phyloP scores from a whole-genome alignment of 1,139 yeast genomes.

The Candida neerlandica region DNA sequence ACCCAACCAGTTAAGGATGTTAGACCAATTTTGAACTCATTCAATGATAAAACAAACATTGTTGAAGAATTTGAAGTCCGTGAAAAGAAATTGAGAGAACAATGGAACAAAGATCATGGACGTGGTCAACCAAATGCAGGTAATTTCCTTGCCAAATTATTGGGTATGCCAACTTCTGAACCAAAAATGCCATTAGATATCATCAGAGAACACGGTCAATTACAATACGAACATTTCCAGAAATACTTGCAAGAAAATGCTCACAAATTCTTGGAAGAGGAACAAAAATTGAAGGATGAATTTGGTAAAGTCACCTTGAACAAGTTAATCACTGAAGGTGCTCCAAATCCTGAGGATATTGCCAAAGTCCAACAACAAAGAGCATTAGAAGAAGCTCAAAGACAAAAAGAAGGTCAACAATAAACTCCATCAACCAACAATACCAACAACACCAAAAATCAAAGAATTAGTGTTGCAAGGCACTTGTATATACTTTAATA shows the following conservation, averaged over 20 bases:
- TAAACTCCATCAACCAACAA: no score
- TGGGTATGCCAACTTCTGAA: slow-evolving; percentile 64
- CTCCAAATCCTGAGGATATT: slow-evolving; percentile 84
- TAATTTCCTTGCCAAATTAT: slow-evolving; percentile 55
- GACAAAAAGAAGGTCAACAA: slow-evolving; percentile 12
- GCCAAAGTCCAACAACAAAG: slow-evolving; percentile 63
- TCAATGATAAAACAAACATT: slow-evolving; percentile 57
- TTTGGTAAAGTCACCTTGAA: slow-evolving; percentile 79
- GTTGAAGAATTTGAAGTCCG: slow-evolving; percentile 79
- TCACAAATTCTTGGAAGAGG: slow-evolving; percentile 79
- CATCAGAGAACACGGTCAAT: slow-evolving; percentile 91
- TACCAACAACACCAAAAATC: background rate
- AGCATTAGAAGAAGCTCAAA: slow-evolving; percentile 22
- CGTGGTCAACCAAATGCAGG: slow-evolving; percentile 49
- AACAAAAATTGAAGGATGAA: slow-evolving; percentile 76
- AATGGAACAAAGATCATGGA: slow-evolving; percentile 67
- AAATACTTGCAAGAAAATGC: slow-evolving; percentile 86
- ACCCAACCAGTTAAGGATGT: slow-evolving; percentile 90
- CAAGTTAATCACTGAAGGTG: slow-evolving; percentile 81
- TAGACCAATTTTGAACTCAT: slow-evolving; percentile 81
- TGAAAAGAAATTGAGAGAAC: slow-evolving; percentile 70
- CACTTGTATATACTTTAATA: slow-evolving; percentile 7
- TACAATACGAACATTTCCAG: slow-evolving; percentile 82
- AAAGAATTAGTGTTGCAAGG: background rate
- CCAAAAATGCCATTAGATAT: slow-evolving; percentile 90